Evolutionary conservation across 2,329 filamentous ascomycete genomes (phyloP).

Genomic region (Trichoderma endophyticum): DNA sequence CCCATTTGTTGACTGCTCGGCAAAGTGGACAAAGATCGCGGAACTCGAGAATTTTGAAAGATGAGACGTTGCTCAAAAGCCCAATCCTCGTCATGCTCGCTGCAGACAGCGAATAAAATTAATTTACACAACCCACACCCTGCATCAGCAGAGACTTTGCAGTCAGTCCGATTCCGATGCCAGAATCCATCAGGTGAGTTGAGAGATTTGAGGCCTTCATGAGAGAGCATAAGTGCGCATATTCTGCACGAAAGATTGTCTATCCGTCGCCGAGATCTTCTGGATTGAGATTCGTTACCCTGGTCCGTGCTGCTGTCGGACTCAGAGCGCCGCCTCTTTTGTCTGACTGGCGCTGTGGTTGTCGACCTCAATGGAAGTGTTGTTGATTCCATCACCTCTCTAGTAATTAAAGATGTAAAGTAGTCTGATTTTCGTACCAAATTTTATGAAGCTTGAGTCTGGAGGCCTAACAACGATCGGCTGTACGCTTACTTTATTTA

Average conservation of each 20-base stretch:
- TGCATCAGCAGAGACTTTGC: neutral
- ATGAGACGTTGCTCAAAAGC: neutral
- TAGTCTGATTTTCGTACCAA: neutral
- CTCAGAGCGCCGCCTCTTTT: neutral
- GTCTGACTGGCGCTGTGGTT: neutral
- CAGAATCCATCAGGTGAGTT: neutral
- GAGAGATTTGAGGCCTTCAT: neutral
- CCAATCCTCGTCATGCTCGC: neutral
- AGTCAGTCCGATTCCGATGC: neutral
- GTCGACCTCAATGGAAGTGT: neutral
- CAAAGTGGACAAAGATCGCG: neutral
- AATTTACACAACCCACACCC: conserved; percentile 1
- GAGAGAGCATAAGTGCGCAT: neutral
- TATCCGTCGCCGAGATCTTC: neutral
- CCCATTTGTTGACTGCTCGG: neutral
- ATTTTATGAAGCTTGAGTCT: neutral
- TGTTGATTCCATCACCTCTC: neutral
- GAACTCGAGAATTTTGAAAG: neutral
- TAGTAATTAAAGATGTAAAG: fast-evolving
- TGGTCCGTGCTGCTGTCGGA: neutral
- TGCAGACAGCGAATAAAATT: neutral
- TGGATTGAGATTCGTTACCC: neutral
- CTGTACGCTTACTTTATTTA: neutral
- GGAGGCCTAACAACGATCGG: neutral
- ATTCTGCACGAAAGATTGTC: neutral